These are phyloP conservation scores for Lecanicillium sp. DNA, from an alignment of 2,329 filamentous ascomycete species.

Conservation along the genomic window DNA sequence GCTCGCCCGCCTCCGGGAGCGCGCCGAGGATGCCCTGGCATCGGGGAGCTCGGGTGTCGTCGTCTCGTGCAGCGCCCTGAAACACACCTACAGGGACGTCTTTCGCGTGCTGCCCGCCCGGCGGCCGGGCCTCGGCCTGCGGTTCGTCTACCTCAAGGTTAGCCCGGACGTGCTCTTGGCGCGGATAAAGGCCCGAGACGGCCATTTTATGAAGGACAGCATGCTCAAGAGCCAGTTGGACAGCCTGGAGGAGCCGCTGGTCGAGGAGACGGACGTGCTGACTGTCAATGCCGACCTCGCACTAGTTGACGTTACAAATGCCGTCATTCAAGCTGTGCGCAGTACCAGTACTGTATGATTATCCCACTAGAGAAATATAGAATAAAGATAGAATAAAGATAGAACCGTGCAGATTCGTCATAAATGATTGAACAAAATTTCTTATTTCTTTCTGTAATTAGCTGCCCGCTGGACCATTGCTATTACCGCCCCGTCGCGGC, in stretches of 20 bases:
- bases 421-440: no score
- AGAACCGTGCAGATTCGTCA: neutral
- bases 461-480: neutral
- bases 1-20: slow-evolving; percentile 49
- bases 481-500: neutral
- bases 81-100: slow-evolving; percentile 63
- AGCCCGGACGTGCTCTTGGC: slow-evolving; percentile 50
- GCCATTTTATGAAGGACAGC: slow-evolving; percentile 64
- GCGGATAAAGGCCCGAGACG: slow-evolving; percentile 52
- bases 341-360: neutral
- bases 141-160: slow-evolving; percentile 61
- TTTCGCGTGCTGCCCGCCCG: slow-evolving; percentile 47
- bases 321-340: slow-evolving; percentile 1
- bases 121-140: slow-evolving; percentile 45
- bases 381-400: neutral
- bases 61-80: slow-evolving; percentile 63
- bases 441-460: no score
- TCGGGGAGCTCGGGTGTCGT: slow-evolving; percentile 31
- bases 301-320: slow-evolving; percentile 8
- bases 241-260: slow-evolving; percentile 54
- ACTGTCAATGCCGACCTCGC: slow-evolving; percentile 29
- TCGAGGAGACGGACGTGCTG: slow-evolving; percentile 36
- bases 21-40: slow-evolving; percentile 16
- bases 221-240: slow-evolving; percentile 64
- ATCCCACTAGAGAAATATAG: neutral